Conservation (phyloP, 2,329 filamentous ascomycete genomes). For the Sporothrix brasiliensis region DNA sequence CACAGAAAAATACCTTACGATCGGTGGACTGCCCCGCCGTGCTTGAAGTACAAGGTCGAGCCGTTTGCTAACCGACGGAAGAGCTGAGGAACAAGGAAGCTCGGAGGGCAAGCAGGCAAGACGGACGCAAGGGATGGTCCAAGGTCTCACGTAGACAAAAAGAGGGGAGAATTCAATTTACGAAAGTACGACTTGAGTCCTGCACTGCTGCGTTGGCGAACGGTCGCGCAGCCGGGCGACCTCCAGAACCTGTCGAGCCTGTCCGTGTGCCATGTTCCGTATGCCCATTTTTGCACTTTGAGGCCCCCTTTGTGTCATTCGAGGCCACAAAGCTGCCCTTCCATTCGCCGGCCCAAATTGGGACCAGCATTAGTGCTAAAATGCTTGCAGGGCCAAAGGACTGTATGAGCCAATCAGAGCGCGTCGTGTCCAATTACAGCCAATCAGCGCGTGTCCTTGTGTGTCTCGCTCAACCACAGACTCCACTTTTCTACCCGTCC, state of each 20-base stretch:
- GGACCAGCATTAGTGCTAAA: slow-evolving; percentile 32
- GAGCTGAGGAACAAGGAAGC: background rate
- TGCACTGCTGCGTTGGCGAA: slow-evolving; percentile 25
- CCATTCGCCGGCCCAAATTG: slow-evolving; percentile 25
- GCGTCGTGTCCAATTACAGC: background rate
- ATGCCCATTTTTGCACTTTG: background rate
- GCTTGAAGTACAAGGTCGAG: background rate
- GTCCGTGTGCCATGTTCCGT: background rate
- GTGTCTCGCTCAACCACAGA: background rate
- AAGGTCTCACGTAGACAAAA: background rate
- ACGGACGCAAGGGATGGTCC: slow-evolving; percentile 16
- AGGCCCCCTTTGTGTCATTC: slow-evolving; percentile 6
- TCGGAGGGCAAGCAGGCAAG: background rate
- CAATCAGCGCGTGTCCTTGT: slow-evolving; percentile 15
- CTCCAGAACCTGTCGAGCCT: background rate
- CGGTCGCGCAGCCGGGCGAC: slow-evolving; percentile 18
- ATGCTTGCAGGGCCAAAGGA: slow-evolving; percentile 20
- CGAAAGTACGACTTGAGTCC: slow-evolving; percentile 9
- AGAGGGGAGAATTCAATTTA: background rate
- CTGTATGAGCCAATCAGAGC: slow-evolving; percentile 24
- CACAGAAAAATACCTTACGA: slow-evolving; percentile 8
- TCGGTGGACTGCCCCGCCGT: background rate
- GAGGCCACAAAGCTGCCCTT: background rate
- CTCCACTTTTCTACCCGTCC: slow-evolving; percentile 17
- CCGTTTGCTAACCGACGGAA: background rate